These are phyloP conservation scores for Suhomyces pyralidae DNA, from an alignment of 805 yeast species.

Conservation along the genomic window DNA sequence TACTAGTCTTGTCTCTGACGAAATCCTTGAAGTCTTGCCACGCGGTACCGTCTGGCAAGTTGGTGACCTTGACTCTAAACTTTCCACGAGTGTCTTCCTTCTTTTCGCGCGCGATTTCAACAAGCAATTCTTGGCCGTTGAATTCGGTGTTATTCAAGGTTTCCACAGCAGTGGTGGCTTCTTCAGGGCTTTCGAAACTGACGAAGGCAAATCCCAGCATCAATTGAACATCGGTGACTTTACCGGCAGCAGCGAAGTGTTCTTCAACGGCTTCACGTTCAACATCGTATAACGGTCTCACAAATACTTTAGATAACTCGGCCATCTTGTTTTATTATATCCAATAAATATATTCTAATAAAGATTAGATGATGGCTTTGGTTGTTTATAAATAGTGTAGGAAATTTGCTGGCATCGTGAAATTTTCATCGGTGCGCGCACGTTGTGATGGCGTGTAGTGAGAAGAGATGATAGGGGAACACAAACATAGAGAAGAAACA, in stretches of 20 bases:
- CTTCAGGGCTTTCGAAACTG: slow-evolving; percentile 68
- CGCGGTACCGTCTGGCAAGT: slow-evolving; percentile 71
- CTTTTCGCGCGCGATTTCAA: slow-evolving; percentile 55
- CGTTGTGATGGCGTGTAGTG: background rate
- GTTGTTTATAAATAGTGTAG: background rate
- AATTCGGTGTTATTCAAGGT: slow-evolving; percentile 45
- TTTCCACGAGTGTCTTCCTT: slow-evolving; percentile 66
- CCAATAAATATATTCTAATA: background rate
- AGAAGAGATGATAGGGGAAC: no score
- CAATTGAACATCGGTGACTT: slow-evolving; percentile 63
- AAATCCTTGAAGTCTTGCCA: slow-evolving; percentile 92
- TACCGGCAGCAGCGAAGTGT: slow-evolving; percentile 64
- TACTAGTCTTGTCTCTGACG: slow-evolving; percentile 69
- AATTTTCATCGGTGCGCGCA: slow-evolving; percentile 4
- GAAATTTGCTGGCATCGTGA: slow-evolving; percentile 3
- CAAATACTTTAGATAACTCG: slow-evolving; percentile 39
- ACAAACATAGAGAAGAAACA: no score
- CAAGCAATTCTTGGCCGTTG: slow-evolving; percentile 48
- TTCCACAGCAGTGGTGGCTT: slow-evolving; percentile 49
- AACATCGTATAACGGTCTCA: slow-evolving; percentile 59
- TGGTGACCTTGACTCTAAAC: slow-evolving; percentile 65
- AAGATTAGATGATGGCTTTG: background rate
- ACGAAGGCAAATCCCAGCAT: slow-evolving; percentile 87
- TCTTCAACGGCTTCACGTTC: slow-evolving; percentile 60
- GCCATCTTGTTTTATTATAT: slow-evolving; percentile 5